phyloP scores from a whole-genome alignment of 2,329 filamentous ascomycete genomes.

The Aureobasidium sp. region DNA sequence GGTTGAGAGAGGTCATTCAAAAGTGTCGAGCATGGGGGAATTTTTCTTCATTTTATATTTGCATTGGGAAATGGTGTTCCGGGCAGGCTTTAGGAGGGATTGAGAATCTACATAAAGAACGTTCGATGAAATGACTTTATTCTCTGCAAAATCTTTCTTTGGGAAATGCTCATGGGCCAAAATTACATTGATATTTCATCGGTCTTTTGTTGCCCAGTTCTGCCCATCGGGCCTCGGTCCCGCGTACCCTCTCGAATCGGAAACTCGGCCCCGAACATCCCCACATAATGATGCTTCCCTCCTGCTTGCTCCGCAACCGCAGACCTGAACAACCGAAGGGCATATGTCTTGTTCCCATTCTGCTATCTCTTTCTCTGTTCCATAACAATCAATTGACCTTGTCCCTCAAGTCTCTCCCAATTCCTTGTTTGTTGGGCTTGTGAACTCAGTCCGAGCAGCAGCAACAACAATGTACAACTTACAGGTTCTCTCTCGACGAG shows the following conservation, averaged over 20 bases:
- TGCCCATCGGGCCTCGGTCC: background rate
- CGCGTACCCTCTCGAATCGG: background rate
- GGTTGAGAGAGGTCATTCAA: background rate
- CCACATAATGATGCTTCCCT: background rate
- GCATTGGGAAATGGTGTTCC: slow-evolving; percentile 5
- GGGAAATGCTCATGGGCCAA: background rate
- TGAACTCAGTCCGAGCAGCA: background rate
- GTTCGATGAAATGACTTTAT: background rate
- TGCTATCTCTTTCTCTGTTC: background rate
- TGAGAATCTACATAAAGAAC: background rate
- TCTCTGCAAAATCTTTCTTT: background rate
- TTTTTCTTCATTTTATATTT: background rate
- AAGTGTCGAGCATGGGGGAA: background rate
- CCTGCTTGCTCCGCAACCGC: background rate
- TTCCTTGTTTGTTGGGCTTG: too few relatives aligned
- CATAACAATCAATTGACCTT: too few relatives aligned
- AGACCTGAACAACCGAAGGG: too few relatives aligned
- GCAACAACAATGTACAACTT: background rate
- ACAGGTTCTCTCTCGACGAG: too few relatives aligned
- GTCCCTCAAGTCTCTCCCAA: too few relatives aligned
- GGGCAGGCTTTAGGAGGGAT: background rate
- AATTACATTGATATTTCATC: background rate
- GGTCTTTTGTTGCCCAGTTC: background rate
- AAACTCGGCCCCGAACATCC: slow-evolving; percentile 6
- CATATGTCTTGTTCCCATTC: background rate